Percentiles rank a stretch among this genome's conserved stretches.
Conservation (phyloP, 257 asterid genomes). For the Phtheirospermum japonicum region DNA sequence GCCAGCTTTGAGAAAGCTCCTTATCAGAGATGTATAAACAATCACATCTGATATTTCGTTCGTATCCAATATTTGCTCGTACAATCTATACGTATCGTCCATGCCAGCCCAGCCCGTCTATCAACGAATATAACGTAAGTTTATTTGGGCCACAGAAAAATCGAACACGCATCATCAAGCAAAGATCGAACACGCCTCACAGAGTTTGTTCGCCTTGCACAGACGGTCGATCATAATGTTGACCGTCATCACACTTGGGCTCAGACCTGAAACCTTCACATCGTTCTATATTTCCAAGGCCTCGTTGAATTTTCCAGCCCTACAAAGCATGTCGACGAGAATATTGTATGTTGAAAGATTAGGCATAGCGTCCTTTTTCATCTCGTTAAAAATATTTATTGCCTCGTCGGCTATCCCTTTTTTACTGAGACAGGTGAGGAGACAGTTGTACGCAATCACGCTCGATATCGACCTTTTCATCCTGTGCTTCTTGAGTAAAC, state of each 20-base stretch:
- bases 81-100: conserved; percentile 75
- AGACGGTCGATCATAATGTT: conserved; percentile 90
- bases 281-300: conserved; percentile 64
- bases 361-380: conserved; percentile 90
- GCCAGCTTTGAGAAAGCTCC: too few species aligned
- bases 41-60: conserved; percentile 55
- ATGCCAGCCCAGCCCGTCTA: conserved; percentile 88
- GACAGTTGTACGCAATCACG: conserved; percentile 80
- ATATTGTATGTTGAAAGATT: conserved; percentile 78
- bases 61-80: conserved; percentile 79
- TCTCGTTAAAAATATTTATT: conserved; percentile 54
- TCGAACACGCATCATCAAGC: too few species aligned
- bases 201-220: conserved; percentile 83
- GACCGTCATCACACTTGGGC: conserved; percentile 66
- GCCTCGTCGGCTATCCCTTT: conserved; percentile 77
- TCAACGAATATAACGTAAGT: conserved; percentile 74
- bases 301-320: conserved; percentile 54
- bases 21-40: too few species aligned
- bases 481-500: conserved; percentile 84
- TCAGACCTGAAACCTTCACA: conserved; percentile 65
- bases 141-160: conserved; percentile 67
- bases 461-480: conserved; percentile 80
- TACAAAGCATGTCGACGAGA: conserved; percentile 83
- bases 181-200: conserved; percentile 74
- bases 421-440: conserved; percentile 83